A percentile compares a stretch with the other conserved stretches of the same genome.
phyloP scores from a whole-genome alignment of 805 yeast species.

The Saturnispora dispora region DNA sequence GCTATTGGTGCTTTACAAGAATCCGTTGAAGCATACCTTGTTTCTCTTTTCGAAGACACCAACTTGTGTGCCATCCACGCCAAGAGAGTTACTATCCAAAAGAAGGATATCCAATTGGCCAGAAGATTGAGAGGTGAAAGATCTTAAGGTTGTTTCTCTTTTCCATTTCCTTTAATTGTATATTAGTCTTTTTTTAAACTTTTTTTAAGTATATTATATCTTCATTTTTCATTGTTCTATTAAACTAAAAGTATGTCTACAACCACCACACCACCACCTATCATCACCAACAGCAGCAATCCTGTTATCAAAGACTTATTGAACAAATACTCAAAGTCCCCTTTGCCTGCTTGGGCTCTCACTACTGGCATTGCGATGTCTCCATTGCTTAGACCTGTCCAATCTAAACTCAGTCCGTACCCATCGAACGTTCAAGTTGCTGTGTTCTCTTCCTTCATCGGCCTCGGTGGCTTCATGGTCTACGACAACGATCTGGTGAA shows the following conservation, averaged over 20 bases:
- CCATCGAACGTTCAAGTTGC: slow-evolving; percentile 24
- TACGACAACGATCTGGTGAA: slow-evolving; percentile 66
- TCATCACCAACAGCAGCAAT: neutral
- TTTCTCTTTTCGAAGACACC: slow-evolving; percentile 93
- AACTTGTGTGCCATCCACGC: slow-evolving; percentile 98
- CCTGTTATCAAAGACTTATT: neutral
- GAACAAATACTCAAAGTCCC: slow-evolving; percentile 26
- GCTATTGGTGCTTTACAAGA: slow-evolving; percentile 98
- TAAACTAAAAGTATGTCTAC: neutral
- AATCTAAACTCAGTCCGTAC: slow-evolving; percentile 14
- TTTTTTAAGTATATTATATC: neutral
- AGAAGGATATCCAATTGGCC: slow-evolving; percentile 96
- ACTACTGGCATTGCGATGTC: slow-evolving; percentile 28
- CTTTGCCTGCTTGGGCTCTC: slow-evolving; percentile 39
- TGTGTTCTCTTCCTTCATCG: slow-evolving; percentile 53
- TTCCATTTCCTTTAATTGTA: slow-evolving; percentile 12
- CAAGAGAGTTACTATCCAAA: slow-evolving; percentile 97
- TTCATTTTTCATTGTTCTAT: neutral
- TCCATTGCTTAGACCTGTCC: slow-evolving; percentile 15
- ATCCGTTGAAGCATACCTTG: slow-evolving; percentile 97
- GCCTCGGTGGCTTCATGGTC: slow-evolving; percentile 65
- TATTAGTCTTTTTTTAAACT: slow-evolving; percentile 14
- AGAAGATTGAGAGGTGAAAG: slow-evolving; percentile 97
- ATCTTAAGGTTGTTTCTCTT: slow-evolving; percentile 40
- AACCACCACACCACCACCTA: neutral